These are phyloP conservation scores for Dictyostelium citrinum DNA, from an alignment of 78 protist species.

Conservation along the genomic window DNA sequence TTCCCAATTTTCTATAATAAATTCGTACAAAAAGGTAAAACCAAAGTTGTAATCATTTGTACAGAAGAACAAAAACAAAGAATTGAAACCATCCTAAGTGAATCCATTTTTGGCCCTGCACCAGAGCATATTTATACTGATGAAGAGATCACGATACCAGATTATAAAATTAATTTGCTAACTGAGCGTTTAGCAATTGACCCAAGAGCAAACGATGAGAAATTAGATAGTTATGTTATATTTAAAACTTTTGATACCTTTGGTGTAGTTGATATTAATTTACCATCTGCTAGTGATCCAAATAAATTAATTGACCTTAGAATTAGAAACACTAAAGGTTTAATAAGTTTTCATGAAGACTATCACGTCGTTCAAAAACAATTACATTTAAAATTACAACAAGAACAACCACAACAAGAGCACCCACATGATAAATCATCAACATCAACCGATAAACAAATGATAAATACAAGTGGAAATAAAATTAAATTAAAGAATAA, in stretches of 20 bases:
- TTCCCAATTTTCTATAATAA: constrained; percentile 64
- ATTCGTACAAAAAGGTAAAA: constrained; percentile 22
- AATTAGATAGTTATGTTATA: constrained; percentile 8
- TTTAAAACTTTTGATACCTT: constrained; percentile 19
- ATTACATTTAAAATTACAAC: not conserved
- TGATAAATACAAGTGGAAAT: not conserved
- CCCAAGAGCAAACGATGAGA: not conserved
- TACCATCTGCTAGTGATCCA: not conserved
- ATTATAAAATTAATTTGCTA: constrained; percentile 44
- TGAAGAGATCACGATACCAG: constrained; percentile 21
- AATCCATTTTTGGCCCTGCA: constrained; percentile 71
- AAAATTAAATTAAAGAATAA: not conserved
- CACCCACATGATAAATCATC: not conserved
- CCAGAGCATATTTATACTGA: constrained; percentile 31
- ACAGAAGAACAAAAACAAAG: constrained; percentile 15
- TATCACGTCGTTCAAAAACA: not conserved
- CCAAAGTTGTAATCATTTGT: constrained; percentile 50
- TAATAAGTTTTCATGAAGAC: constrained; percentile 24
- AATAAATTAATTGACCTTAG: not conserved
- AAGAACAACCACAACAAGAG: not conserved
- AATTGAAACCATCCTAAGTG: constrained; percentile 48
- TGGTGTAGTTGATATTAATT: not conserved
- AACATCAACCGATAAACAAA: not conserved
- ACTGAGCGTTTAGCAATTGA: constrained; percentile 47
- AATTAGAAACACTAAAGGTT: constrained; percentile 29